These are phyloP conservation scores for Alternaria panax DNA, from an alignment of 2,329 filamentous ascomycete genomes.

Conservation along the genomic window DNA sequence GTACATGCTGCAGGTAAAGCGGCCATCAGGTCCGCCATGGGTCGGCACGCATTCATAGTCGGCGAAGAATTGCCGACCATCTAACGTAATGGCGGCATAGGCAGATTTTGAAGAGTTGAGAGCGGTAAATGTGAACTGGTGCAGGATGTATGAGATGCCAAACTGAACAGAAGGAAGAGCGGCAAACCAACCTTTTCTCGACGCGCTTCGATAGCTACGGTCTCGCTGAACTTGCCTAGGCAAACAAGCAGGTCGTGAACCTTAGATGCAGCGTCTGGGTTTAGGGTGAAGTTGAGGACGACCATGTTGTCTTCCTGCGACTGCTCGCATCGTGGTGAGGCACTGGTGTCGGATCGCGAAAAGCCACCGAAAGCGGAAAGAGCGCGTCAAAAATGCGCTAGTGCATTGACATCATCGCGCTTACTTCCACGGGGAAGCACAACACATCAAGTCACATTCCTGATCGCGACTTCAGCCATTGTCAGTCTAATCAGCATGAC, in stretches of 20 bases:
- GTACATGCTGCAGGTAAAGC: slow-evolving; percentile 78
- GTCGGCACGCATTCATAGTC: slow-evolving; percentile 69
- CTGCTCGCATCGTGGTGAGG: slow-evolving; percentile 18
- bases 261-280: slow-evolving; percentile 73
- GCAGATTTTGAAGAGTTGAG: slow-evolving; percentile 83
- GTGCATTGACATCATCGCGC: slow-evolving; percentile 23
- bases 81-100: slow-evolving; percentile 75
- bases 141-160: slow-evolving; percentile 25
- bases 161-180: slow-evolving; percentile 18
- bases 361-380: slow-evolving; percentile 22
- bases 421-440: slow-evolving; percentile 1
- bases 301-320: slow-evolving; percentile 48
- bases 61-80: slow-evolving; percentile 73
- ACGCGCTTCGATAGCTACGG: slow-evolving; percentile 76
- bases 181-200: slow-evolving; percentile 65
- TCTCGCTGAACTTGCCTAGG: slow-evolving; percentile 80
- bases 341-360: not conserved
- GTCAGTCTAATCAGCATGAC: slow-evolving; percentile 28
- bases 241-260: slow-evolving; percentile 78
- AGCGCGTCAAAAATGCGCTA: slow-evolving; percentile 32
- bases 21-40: slow-evolving; percentile 48
- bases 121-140: slow-evolving; percentile 72
- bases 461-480: not conserved
- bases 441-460: slow-evolving; percentile 4
- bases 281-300: slow-evolving; percentile 73